Evolutionary conservation across 129 eudicot genomes (phyloP).

Genomic region (Lactuca saligna): DNA sequence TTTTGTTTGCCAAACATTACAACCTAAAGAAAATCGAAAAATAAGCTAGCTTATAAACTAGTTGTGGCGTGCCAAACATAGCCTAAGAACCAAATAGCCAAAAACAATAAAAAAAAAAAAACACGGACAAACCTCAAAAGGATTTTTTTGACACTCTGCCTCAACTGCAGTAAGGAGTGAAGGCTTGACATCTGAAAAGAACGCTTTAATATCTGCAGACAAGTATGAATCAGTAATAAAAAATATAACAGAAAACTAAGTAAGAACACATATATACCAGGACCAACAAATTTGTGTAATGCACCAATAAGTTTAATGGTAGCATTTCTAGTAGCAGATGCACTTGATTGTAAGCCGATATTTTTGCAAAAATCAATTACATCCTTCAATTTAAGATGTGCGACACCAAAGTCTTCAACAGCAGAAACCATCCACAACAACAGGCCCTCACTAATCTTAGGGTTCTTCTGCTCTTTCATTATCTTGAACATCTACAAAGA

Average conservation of each 20-base stretch:
- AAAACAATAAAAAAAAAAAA: not conserved
- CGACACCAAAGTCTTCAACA: constrained; percentile 85
- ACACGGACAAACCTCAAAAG: constrained; percentile 68
- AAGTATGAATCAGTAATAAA: not conserved
- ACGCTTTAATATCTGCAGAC: constrained; percentile 65
- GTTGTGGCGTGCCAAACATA: too few species aligned
- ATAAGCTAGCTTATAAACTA: too few species aligned
- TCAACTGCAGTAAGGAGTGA: constrained; percentile 97
- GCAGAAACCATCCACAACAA: constrained; percentile 94
- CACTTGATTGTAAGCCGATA: constrained; percentile 93
- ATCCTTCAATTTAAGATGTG: constrained; percentile 85
- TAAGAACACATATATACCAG: constrained; percentile 38
- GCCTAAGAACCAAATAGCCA: too few species aligned
- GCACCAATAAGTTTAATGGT: constrained; percentile 85
- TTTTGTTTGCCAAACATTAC: too few species aligned
- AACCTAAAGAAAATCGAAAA: too few species aligned
- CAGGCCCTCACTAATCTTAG: constrained; percentile 94
- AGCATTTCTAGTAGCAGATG: constrained; percentile 97
- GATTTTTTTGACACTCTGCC: constrained; percentile 97
- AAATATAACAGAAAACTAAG: not conserved
- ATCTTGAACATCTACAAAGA: constrained; percentile 72
- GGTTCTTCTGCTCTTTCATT: constrained; percentile 99
- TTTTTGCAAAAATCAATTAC: constrained; percentile 98
- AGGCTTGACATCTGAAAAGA: constrained; percentile 88
- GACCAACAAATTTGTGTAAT: constrained; percentile 90